Conservation (phyloP, 2,329 filamentous ascomycete species). For the Lecanicillium sp. region DNA sequence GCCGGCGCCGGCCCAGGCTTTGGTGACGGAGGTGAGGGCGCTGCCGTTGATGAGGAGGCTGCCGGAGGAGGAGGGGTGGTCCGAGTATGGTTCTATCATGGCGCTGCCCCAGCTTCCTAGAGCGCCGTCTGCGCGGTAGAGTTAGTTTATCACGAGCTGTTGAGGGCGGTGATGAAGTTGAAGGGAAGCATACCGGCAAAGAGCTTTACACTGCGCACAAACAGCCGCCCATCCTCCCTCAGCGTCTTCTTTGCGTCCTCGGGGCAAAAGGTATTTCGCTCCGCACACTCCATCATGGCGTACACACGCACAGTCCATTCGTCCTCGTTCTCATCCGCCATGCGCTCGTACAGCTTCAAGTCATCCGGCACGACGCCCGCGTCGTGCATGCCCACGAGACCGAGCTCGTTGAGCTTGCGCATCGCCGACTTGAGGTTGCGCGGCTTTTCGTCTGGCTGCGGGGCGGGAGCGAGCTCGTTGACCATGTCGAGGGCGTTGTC, state of each 20-base stretch:
- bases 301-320: slow-evolving; percentile 58
- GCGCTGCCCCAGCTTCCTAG: slow-evolving; percentile 66
- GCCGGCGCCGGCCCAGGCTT: slow-evolving; percentile 50
- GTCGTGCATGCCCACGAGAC: slow-evolving; percentile 62
- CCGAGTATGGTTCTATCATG: slow-evolving; percentile 62
- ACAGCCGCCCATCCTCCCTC: slow-evolving; percentile 41
- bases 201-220: slow-evolving; percentile 58
- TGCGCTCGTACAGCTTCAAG: slow-evolving; percentile 43
- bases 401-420: slow-evolving; percentile 52
- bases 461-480: slow-evolving; percentile 48
- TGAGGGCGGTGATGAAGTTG: too few species aligned
- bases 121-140: slow-evolving; percentile 47
- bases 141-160: too few species aligned
- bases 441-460: slow-evolving; percentile 42
- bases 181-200: slow-evolving; percentile 61
- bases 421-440: slow-evolving; percentile 53
- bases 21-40: slow-evolving; percentile 44
- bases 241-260: slow-evolving; percentile 36
- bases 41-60: slow-evolving; percentile 61
- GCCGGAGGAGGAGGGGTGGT: slow-evolving; percentile 53
- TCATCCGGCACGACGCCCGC: slow-evolving; percentile 53
- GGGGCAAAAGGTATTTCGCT: slow-evolving; percentile 57
- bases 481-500: slow-evolving; percentile 65
- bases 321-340: slow-evolving; percentile 34
- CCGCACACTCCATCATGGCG: slow-evolving; percentile 59